Conservation (phyloP, 768 basidiomycete species). For the Grammothele lineata region DNA sequence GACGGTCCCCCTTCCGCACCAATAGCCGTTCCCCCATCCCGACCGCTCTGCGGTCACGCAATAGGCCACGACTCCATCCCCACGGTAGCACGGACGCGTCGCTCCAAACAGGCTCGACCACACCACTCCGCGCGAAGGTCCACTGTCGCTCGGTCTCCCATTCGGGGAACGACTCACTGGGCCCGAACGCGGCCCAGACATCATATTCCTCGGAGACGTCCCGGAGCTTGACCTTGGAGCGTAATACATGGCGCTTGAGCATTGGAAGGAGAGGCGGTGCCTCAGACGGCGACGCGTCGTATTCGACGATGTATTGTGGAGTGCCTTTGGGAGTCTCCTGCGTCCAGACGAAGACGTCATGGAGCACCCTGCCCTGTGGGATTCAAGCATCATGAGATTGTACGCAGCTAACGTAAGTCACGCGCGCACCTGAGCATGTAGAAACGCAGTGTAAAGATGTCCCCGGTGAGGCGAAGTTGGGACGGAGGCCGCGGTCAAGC, state of each 20-base stretch:
- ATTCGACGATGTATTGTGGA: slow-evolving; percentile 64
- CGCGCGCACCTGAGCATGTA: slow-evolving; percentile 23
- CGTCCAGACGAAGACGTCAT: slow-evolving; percentile 85
- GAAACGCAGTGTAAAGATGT: slow-evolving; percentile 24
- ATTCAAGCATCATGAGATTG: neutral
- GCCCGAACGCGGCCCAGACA: slow-evolving; percentile 82
- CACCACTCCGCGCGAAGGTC: slow-evolving; percentile 64
- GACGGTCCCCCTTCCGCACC: slow-evolving; percentile 61
- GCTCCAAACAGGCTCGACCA: slow-evolving; percentile 74
- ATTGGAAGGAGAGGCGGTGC: slow-evolving; percentile 59
- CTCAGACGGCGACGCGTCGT: slow-evolving; percentile 59
- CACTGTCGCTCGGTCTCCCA: slow-evolving; percentile 43
- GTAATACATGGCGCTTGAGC: slow-evolving; percentile 80
- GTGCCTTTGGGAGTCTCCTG: slow-evolving; percentile 38
- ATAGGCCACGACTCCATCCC: slow-evolving; percentile 47
- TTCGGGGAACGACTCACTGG: slow-evolving; percentile 32
- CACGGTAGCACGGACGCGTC: slow-evolving; percentile 47
- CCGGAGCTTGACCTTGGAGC: slow-evolving; percentile 82
- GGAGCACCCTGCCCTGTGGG: slow-evolving; percentile 72
- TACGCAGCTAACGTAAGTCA: neutral
- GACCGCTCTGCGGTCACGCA: slow-evolving; percentile 63
- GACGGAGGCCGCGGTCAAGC: slow-evolving; percentile 23
- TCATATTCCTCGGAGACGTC: slow-evolving; percentile 77
- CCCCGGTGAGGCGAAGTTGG: slow-evolving; percentile 11
- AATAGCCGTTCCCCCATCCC: slow-evolving; percentile 79